phyloP scores from a whole-genome alignment of 805 yeast genomes.

The Candida silvatica region DNA sequence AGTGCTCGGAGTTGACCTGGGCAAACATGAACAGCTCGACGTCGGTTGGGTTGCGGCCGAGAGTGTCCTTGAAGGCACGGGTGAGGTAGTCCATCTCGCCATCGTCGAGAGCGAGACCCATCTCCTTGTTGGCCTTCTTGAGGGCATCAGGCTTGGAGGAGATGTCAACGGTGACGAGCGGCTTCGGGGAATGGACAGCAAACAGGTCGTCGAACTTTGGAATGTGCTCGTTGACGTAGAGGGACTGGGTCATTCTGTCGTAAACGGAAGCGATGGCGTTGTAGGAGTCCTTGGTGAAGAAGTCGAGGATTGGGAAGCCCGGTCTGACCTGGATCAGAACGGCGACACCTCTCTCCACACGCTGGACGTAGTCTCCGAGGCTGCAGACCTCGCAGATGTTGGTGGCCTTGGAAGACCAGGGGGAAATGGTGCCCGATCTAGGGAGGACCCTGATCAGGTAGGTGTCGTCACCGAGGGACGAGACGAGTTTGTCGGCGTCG shows the following conservation, averaged over 20 bases:
- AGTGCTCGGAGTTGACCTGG: constrained; percentile 98
- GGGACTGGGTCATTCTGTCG: constrained; percentile 90
- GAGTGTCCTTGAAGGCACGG: constrained; percentile 66
- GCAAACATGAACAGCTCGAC: constrained; percentile 99
- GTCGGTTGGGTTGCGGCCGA: constrained; percentile 91
- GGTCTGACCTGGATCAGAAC: constrained; percentile 62
- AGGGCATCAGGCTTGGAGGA: constrained; percentile 49
- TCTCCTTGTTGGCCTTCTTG: constrained; percentile 64
- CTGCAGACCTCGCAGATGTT: constrained; percentile 90
- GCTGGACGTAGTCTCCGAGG: constrained; percentile 54
- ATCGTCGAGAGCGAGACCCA: constrained; percentile 91
- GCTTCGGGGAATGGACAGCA: constrained; percentile 72
- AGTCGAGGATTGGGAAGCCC: constrained; percentile 58
- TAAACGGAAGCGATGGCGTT: constrained; percentile 62
- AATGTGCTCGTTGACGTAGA: constrained; percentile 44
- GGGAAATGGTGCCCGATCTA: constrained; percentile 93
- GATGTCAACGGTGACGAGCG: constrained; percentile 68
- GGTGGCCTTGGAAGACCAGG: constrained; percentile 99
- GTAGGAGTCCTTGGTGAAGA: constrained; percentile 37
- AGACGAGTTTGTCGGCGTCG: constrained; percentile 9
- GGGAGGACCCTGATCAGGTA: constrained; percentile 75
- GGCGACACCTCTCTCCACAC: constrained; percentile 89
- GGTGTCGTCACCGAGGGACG: constrained; percentile 30
- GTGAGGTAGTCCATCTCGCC: constrained; percentile 89
- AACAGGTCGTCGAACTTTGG: constrained; percentile 69